Base-by-base conservation (phyloP, 2,329 filamentous ascomycete species). In the Venturia pyrina region DNA sequence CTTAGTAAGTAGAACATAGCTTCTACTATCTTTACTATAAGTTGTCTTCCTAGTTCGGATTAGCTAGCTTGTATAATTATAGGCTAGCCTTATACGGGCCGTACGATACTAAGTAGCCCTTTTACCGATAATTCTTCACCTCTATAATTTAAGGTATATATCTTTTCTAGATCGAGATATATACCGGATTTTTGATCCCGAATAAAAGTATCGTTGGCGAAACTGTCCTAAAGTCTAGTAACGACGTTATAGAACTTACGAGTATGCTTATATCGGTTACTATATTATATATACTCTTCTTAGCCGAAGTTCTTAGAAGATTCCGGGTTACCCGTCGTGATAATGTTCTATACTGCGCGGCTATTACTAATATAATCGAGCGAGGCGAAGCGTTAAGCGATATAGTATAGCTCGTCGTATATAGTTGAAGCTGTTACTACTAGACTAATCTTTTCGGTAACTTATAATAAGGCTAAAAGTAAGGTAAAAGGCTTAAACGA, bases 401-500 rank as follows among this genome's bases (percentile, higher is more conserved):
- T 77, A 62, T 83, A 81, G 59, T 83, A 84, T 5, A 82, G 81
- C 62, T 81, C 76, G 28, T 85, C 82, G 64, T 83, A 84, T 0
- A 82, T 85, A 0, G 81, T 83, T 0, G 80, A 82, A 0, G 82
- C 82, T 0, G 82, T 85, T 0, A 82, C 80, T 0, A 80, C 82
- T 3, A 85, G 80, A 0, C 80, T 81, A 40, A 83, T 83, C 63
- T 76, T 78, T 0, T 78, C 75, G 0, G 81, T 83, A 0, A 82
- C 79, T 0, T 76, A 72, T 0, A 81, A 81, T 0, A 83, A 72
- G 0, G 81, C 81, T 3, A 80, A 82, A 2, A 83, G 75, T 1
- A 83, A 71, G 0, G 82, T 83, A 69, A 83, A 83, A 0, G 81
- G 82, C 69, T 85, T 83, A 66, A 85, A 85, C 0, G 82, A 85